Evolutionary conservation across 306 rosid genomes (phyloP).

Genomic region (Psophocarpus tetragonolobus): DNA sequence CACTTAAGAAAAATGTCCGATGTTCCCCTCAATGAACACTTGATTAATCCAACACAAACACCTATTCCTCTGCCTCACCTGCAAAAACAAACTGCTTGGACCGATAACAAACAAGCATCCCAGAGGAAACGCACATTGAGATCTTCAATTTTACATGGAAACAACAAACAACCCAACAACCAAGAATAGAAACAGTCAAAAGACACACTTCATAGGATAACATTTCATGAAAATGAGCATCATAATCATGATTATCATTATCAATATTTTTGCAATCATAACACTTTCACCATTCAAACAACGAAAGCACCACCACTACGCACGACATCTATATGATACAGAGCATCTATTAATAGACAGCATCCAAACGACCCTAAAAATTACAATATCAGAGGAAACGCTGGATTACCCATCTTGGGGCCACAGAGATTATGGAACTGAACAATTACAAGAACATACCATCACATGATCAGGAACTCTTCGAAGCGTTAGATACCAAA

Average conservation of each 20-base stretch:
- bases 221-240: not conserved
- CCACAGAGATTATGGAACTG: not conserved
- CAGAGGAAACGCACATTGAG: not conserved
- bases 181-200: slow-evolving; percentile 29
- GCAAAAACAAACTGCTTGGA: not conserved
- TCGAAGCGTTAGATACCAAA: slow-evolving; percentile 54
- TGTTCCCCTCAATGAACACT: slow-evolving; percentile 7
- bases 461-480: slow-evolving; percentile 51
- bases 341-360: no score
- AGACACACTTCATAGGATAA: not conserved
- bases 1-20: no score
- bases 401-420: slow-evolving; percentile 2
- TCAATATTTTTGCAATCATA: slow-evolving; percentile 1
- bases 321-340: slow-evolving; percentile 40
- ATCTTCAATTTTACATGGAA: slow-evolving; percentile 11
- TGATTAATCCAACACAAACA: slow-evolving; percentile 11
- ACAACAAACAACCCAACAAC: slow-evolving; percentile 21
- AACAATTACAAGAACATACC: not conserved
- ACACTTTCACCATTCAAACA: slow-evolving; percentile 13
- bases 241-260: not conserved
- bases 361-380: slow-evolving; percentile 25
- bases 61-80: not conserved
- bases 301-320: slow-evolving; percentile 33
- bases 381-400: slow-evolving; percentile 32
- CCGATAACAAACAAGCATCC: not conserved